A percentile compares a stretch with the other conserved stretches of the same genome.
Evolutionary conservation across 177 flowering plant species (phyloP).

Genomic region (Tripterygium wilfordii): DNA sequence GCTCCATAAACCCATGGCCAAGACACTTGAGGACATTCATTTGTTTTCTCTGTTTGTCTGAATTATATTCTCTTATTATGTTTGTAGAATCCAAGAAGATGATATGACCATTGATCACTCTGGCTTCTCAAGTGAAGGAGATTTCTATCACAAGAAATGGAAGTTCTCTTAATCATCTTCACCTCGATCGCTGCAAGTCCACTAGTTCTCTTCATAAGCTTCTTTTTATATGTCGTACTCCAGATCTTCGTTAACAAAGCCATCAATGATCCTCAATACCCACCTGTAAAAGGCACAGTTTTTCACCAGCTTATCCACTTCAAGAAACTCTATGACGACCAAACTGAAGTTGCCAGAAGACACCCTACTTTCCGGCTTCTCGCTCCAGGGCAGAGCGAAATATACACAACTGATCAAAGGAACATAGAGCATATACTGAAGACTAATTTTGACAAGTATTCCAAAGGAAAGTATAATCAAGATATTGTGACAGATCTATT

Average conservation of each 20-base stretch:
- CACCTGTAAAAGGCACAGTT: slow-evolving; percentile 58
- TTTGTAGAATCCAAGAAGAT: too few relatives aligned
- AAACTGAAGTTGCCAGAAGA: slow-evolving; percentile 29
- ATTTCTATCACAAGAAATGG: slow-evolving; percentile 30
- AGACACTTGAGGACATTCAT: too few relatives aligned
- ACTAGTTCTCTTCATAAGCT: slow-evolving; percentile 10
- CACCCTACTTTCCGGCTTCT: slow-evolving; percentile 50
- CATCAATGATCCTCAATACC: slow-evolving; percentile 24
- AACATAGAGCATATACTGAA: slow-evolving; percentile 55
- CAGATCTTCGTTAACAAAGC: slow-evolving; percentile 42
- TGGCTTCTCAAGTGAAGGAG: slow-evolving; percentile 17
- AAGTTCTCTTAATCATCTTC: slow-evolving; percentile 15
- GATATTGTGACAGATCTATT: slow-evolving; percentile 40
- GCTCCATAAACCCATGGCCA: too few relatives aligned
- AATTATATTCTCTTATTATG: too few relatives aligned
- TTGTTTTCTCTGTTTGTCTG: too few relatives aligned
- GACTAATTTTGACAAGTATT: slow-evolving; percentile 38
- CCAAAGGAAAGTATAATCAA: slow-evolving; percentile 36
- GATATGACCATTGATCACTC: background rate
- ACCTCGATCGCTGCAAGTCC: slow-evolving; percentile 1
- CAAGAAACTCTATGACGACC: slow-evolving; percentile 44
- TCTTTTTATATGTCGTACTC: slow-evolving; percentile 15
- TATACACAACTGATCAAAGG: slow-evolving; percentile 40
- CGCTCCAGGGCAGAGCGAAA: slow-evolving; percentile 25
- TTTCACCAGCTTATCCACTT: slow-evolving; percentile 44